Evolutionary conservation across 768 basidiomycete species (phyloP).

Genomic region (Phlebiopsis gigantea): DNA sequence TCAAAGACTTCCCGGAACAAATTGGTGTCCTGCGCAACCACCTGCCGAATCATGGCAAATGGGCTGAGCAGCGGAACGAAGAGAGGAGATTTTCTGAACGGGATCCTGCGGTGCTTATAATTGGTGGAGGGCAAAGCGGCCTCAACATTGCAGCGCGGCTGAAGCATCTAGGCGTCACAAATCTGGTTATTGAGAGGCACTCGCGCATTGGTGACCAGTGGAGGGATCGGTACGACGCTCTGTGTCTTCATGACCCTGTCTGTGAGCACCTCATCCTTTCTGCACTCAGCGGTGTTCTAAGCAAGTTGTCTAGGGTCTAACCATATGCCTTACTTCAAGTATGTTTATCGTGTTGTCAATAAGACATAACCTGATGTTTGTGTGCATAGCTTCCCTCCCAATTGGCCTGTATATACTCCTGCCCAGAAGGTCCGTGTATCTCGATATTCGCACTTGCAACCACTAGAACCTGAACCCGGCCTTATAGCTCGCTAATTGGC

Average conservation of each 20-base stretch:
- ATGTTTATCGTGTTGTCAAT: no score
- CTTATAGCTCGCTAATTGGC: slow-evolving; percentile 4
- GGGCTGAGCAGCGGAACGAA: slow-evolving; percentile 31
- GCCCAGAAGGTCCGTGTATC: neutral
- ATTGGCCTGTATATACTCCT: neutral
- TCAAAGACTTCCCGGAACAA: slow-evolving; percentile 40
- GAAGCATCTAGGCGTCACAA: slow-evolving; percentile 37
- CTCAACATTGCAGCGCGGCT: slow-evolving; percentile 47
- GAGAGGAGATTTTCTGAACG: slow-evolving; percentile 35
- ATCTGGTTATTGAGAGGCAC: slow-evolving; percentile 55
- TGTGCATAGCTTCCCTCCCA: slow-evolving; percentile 19
- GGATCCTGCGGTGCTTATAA: slow-evolving; percentile 47
- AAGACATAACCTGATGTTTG: neutral
- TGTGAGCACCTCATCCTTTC: slow-evolving; percentile 15
- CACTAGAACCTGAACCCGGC: neutral
- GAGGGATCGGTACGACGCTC: slow-evolving; percentile 40
- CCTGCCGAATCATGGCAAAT: slow-evolving; percentile 34
- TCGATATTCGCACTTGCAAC: neutral
- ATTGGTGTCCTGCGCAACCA: slow-evolving; percentile 28
- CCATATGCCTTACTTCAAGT: slow-evolving; percentile 51
- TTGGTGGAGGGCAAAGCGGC: slow-evolving; percentile 45
- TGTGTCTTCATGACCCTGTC: slow-evolving; percentile 31
- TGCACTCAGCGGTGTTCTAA: neutral
- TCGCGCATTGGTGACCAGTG: slow-evolving; percentile 52
- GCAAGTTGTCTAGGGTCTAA: slow-evolving; percentile 32